A percentile compares a stretch with the other conserved stretches of the same genome.
Conservation (phyloP, 495 filamentous ascomycete genomes). For the Xylaria acuta region DNA sequence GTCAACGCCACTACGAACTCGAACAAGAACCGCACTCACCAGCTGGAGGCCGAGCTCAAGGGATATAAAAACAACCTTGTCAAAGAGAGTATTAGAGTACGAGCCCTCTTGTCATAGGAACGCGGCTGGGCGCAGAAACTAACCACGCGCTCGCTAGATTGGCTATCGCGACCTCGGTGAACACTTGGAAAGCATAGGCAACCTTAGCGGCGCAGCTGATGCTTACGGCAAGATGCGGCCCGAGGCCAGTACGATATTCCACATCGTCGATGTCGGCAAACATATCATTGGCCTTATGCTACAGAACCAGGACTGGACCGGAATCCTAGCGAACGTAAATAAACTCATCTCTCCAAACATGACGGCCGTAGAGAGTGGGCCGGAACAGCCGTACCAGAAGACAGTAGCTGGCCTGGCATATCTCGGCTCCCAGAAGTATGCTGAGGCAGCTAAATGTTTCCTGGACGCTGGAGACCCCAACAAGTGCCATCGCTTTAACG, state of each 20-base stretch:
- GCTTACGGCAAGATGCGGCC: conserved; percentile 54
- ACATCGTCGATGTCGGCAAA: conserved; percentile 51
- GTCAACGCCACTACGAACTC: conserved; percentile 63
- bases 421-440: conserved; percentile 68
- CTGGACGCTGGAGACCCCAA: conserved; percentile 60
- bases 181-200: conserved; percentile 52
- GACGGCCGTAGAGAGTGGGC: conserved; percentile 63
- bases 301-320: conserved; percentile 53
- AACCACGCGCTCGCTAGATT: conserved; percentile 42
- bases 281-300: conserved; percentile 52
- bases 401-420: conserved; percentile 74
- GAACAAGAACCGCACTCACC: conserved; percentile 71
- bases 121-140: neutral
- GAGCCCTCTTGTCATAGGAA: conserved; percentile 28
- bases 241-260: conserved; percentile 52
- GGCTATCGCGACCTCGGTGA: conserved; percentile 57
- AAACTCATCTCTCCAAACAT: conserved; percentile 64
- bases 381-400: conserved; percentile 66
- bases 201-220: conserved; percentile 48
- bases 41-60: conserved; percentile 81
- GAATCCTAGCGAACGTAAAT: conserved; percentile 68
- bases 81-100: conserved; percentile 93
- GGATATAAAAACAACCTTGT: conserved; percentile 97
- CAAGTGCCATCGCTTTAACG: conserved; percentile 66
- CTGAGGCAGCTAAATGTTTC: conserved; percentile 77